Percentiles rank a stretch among this genome's conserved stretches.
Conservation (phyloP, 345 rosid species). For the Salix dunnii region DNA sequence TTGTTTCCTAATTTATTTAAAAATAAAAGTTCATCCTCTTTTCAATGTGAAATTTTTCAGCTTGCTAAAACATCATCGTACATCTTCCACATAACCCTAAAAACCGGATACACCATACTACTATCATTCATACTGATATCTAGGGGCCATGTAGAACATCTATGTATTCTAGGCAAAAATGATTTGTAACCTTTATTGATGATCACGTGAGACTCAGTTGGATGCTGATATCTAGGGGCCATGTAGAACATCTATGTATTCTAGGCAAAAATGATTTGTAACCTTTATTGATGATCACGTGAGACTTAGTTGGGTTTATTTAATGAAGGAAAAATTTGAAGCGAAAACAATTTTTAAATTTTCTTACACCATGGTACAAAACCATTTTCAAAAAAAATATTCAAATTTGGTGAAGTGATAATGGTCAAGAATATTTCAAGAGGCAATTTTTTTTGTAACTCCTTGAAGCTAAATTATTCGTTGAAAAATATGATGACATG, state of each 20-base stretch:
- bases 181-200: background rate
- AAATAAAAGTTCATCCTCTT: too few relatives aligned
- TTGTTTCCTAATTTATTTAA: too few relatives aligned
- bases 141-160: background rate
- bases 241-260: background rate
- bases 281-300: too few relatives aligned
- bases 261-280: background rate
- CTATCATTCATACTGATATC: too few relatives aligned
- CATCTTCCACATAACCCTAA: background rate
- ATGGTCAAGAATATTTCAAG: background rate
- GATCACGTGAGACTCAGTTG: rapidly evolving
- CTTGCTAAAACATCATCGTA: background rate
- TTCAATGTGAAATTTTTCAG: background rate
- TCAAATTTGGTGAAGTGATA: background rate
- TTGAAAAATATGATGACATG: background rate
- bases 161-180: too few relatives aligned
- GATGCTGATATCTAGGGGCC: too few relatives aligned
- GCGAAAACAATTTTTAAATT: background rate
- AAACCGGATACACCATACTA: background rate
- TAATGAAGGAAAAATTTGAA: too few relatives aligned
- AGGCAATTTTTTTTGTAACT: too few relatives aligned
- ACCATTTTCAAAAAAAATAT: too few relatives aligned
- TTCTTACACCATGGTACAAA: background rate
- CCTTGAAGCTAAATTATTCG: background rate
- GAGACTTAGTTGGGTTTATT: background rate